phyloP scores from a whole-genome alignment of 2,329 filamentous ascomycete genomes.

The Chaetomium sp. region DNA sequence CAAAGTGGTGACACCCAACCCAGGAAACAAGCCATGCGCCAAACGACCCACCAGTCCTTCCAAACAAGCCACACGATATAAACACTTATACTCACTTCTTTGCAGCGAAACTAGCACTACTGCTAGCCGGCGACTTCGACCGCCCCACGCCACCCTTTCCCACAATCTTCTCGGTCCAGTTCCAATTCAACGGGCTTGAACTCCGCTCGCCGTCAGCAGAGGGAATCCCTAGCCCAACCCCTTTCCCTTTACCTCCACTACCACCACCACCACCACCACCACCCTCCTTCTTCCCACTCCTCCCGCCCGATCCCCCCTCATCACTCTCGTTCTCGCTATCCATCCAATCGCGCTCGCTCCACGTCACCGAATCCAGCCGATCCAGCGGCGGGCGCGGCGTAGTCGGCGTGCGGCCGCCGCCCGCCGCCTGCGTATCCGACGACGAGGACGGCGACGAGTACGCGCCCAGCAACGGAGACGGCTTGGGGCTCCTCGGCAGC shows the following conservation, averaged over 20 bases:
- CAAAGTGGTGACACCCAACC: not conserved
- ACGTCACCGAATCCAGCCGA: conserved; percentile 58
- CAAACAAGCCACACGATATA: not conserved
- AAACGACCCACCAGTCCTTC: not conserved
- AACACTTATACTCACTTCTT: conserved; percentile 5
- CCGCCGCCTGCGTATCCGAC: not conserved
- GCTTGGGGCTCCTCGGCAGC: conserved; percentile 41
- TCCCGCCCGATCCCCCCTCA: conserved; percentile 21
- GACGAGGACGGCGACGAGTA: conserved; percentile 13
- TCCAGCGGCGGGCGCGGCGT: conserved; percentile 37
- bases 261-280: not conserved
- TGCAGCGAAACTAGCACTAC: not conserved
- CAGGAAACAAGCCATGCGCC: not conserved
- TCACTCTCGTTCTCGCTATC: conserved; percentile 55
- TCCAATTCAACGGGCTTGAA: conserved; percentile 33
- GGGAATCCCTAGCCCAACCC: not conserved
- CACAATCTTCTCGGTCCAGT: conserved; percentile 39
- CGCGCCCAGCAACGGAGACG: conserved; percentile 13
- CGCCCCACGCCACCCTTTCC: conserved; percentile 34
- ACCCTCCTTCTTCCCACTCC: conserved; percentile 6
- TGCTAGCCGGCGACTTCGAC: conserved; percentile 21
- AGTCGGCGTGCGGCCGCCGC: conserved; percentile 24
- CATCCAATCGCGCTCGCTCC: conserved; percentile 67
- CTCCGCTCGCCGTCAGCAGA: conserved; percentile 24
- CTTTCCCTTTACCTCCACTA: conserved; percentile 9